Base-by-base conservation (phyloP, 768 basidiomycete species). In the Leccinum pellstonianum region DNA sequence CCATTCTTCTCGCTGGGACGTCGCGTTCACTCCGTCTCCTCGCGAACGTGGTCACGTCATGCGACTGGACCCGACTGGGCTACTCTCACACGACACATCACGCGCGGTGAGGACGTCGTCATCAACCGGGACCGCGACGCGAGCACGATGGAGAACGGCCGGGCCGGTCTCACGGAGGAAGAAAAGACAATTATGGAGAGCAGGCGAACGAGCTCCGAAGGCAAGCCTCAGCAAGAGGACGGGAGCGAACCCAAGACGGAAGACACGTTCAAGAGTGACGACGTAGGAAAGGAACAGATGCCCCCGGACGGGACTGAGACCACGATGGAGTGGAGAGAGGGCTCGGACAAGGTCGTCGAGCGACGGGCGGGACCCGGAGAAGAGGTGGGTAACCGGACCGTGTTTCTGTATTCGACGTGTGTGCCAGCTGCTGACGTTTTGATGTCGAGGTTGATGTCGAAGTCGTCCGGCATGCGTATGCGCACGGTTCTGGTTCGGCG, bases 1-100 rank as follows among this genome's bases (percentile, higher is more conserved):
- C 94, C 96, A 0, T 90, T 89, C 70, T 97, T 98, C 79, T 94
- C 94, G 21, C 85, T 98, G 29, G 89, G 94, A 17, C 81, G 91
- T 31, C 86, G 94, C 25, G 94, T 98, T n/a, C 94, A 95, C 71
- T 88, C 84, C 1, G 73, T 72, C 11, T 71, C 69, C n/a, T 90
- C 91, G 14, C 83, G 93, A 64, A 98, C 96, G 8, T 93, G 91
- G 88, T 95, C 93, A 9, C 80, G 94, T 54, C 85, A 90, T 64
- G 83, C 86, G 31, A 74, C 79, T 29, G 76, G 79, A 46, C 91
- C 95, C 0, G 93, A 95, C 49, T 97, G 95, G 93, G 81, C 92
- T 9, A 86, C 83, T 52, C 87, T 90, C 63, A 88, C 90, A 17
- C 79, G 86, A 37, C 80, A 85, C 41, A 85, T 95, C 53, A 77